phyloP scores from a whole-genome alignment of 352 stramenopile species.

The Phytophthora europaea region DNA sequence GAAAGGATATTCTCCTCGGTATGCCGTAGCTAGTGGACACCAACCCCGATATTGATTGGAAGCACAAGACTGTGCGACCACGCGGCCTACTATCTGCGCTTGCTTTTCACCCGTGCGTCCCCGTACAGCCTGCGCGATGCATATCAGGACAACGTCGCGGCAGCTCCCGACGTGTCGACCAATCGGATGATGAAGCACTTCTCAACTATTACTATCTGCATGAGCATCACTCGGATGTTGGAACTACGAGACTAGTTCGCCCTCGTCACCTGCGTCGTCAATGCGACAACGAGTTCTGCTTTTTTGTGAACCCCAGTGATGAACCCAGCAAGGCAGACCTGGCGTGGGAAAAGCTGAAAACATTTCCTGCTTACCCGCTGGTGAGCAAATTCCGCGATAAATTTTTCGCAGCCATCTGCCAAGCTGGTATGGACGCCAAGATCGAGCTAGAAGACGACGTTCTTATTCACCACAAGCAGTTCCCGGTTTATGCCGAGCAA shows the following conservation, averaged over 20 bases:
- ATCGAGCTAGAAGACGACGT: constrained; percentile 11
- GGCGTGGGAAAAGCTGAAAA: constrained; percentile 4
- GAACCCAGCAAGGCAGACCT: constrained; percentile 3
- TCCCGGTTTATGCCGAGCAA: constrained; percentile 8
- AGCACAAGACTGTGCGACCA: not conserved
- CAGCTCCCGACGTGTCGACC: not conserved
- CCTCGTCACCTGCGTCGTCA: not conserved
- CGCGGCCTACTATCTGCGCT: not conserved
- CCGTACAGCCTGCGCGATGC: not conserved
- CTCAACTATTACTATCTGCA: constrained; percentile 5
- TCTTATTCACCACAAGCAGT: constrained; percentile 14
- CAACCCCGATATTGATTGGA: constrained; percentile 3
- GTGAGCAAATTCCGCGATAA: constrained; percentile 5
- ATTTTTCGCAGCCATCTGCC: constrained; percentile 4
- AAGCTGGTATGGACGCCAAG: constrained; percentile 3
- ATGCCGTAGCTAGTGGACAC: constrained; percentile 8
- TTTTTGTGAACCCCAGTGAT: not conserved
- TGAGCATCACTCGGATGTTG: not conserved
- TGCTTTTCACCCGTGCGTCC: not conserved
- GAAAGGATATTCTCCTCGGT: constrained; percentile 13
- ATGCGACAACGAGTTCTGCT: constrained; percentile 10
- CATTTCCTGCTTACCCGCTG: not conserved
- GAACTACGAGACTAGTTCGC: not conserved
- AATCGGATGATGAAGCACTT: not conserved
- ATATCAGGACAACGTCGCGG: not conserved